These are phyloP conservation scores for Boletus insuetus DNA, from an alignment of 768 basidiomycete genomes.

Conservation along the genomic window DNA sequence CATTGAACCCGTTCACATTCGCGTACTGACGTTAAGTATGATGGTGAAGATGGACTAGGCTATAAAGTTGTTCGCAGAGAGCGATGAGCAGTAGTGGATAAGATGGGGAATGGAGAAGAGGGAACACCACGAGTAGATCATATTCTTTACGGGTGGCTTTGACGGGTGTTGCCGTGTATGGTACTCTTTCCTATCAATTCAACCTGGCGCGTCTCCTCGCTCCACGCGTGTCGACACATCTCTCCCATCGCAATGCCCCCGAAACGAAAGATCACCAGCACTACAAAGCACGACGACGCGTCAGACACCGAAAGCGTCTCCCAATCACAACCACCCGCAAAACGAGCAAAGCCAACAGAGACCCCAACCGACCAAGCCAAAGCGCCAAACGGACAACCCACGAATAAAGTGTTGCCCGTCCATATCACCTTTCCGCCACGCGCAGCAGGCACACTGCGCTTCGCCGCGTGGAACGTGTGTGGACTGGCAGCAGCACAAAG, in stretches of 20 bases:
- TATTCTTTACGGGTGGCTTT: too few species aligned
- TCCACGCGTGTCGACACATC: not conserved
- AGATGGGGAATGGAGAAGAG: too few species aligned
- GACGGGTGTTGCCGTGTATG: too few species aligned
- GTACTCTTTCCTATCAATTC: too few species aligned
- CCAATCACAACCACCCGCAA: slow-evolving; percentile 21
- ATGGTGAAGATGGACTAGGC: too few species aligned
- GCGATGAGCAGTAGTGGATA: slow-evolving; percentile 5
- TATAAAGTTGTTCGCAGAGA: too few species aligned
- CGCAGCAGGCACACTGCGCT: slow-evolving; percentile 43
- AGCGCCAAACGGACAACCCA: slow-evolving; percentile 56
- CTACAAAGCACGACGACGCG: slow-evolving; percentile 35
- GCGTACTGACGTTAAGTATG: too few species aligned
- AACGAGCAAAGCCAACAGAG: slow-evolving; percentile 27
- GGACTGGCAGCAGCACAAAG: slow-evolving; percentile 72
- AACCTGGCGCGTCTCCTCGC: not conserved
- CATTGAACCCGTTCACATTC: too few species aligned
- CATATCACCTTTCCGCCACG: slow-evolving; percentile 56
- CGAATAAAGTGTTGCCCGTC: slow-evolving; percentile 69
- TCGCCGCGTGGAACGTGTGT: slow-evolving; percentile 80
- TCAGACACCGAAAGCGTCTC: slow-evolving; percentile 29
- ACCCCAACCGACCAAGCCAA: slow-evolving; percentile 9
- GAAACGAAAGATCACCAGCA: slow-evolving; percentile 24
- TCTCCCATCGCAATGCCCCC: slow-evolving; percentile 25
- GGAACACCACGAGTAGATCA: too few species aligned